A percentile compares a stretch with the other conserved stretches of the same genome.
These are phyloP conservation scores for Fraxinus latifolia DNA, from an alignment of 305 asterid species.

Conservation along the genomic window DNA sequence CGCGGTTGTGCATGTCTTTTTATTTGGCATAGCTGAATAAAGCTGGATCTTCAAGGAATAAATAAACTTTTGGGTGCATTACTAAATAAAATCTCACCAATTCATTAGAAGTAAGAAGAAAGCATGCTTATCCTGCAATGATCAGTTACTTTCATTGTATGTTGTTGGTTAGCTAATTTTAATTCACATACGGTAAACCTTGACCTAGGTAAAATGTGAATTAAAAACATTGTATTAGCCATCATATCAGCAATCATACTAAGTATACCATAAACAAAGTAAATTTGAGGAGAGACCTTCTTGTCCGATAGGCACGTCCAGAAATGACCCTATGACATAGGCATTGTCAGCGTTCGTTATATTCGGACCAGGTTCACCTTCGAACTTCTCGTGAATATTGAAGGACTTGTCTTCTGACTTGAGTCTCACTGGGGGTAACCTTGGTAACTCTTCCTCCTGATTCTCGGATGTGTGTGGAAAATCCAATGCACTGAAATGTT, in stretches of 20 bases:
- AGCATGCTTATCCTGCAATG: neutral
- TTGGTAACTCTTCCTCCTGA: slow-evolving; percentile 88
- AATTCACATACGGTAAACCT: neutral
- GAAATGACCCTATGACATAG: slow-evolving; percentile 79
- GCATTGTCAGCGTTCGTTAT: slow-evolving; percentile 56
- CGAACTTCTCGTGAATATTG: slow-evolving; percentile 70
- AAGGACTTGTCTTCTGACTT: slow-evolving; percentile 82
- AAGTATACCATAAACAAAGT: slow-evolving; percentile 14
- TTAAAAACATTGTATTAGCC: neutral
- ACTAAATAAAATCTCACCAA: slow-evolving; percentile 3
- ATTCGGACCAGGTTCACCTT: slow-evolving; percentile 67
- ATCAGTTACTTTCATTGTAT: neutral
- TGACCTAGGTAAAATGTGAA: neutral
- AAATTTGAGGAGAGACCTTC: slow-evolving; percentile 55
- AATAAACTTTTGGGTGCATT: slow-evolving; percentile 5
- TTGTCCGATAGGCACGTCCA: slow-evolving; percentile 93
- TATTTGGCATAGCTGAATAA: slow-evolving; percentile 6
- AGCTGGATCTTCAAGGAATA: slow-evolving; percentile 7
- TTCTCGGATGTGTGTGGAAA: slow-evolving; percentile 53
- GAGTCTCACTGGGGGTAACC: slow-evolving; percentile 84
- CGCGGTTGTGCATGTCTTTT: neutral
- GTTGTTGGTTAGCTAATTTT: neutral
- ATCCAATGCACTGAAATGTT: slow-evolving; percentile 49
- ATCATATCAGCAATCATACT: neutral
- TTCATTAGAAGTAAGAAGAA: slow-evolving; percentile 1